Conservation (phyloP, 257 asterid genomes). For the Jacaranda mimosifolia region DNA sequence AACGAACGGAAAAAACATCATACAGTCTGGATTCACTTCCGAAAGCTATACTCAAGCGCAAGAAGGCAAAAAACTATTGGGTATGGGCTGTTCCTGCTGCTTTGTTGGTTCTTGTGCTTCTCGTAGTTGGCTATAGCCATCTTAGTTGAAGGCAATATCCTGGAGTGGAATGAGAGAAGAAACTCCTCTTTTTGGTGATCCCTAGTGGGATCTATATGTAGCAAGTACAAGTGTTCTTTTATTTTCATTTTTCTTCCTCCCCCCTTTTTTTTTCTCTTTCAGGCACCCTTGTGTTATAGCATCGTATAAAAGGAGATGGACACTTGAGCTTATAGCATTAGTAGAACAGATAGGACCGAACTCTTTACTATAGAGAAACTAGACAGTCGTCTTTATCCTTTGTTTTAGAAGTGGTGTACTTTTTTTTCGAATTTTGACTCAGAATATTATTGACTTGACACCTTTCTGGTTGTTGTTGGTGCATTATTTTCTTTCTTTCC, state of each 20-base stretch:
- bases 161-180: conserved; percentile 14
- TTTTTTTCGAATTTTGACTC: conserved; percentile 19
- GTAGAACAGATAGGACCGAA: conserved; percentile 39
- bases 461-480: neutral
- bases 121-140: conserved; percentile 60
- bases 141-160: conserved; percentile 40
- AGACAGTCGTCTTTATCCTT: conserved; percentile 26
- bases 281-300: conserved; percentile 1
- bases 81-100: conserved; percentile 77
- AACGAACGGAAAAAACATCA: conserved; percentile 61
- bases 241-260: neutral
- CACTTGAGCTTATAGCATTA: conserved; percentile 43
- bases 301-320: conserved; percentile 40
- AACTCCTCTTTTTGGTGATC: conserved; percentile 35
- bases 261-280: neutral
- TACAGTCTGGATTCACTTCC: conserved; percentile 57
- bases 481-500: neutral
- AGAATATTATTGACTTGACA: conserved; percentile 6
- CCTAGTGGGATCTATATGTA: conserved; percentile 22
- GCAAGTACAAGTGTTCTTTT: neutral
- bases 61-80: conserved; percentile 81
- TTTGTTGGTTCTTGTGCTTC: conserved; percentile 47
- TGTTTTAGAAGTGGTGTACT: neutral
- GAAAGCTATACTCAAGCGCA: conserved; percentile 76
- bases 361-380: conserved; percentile 31